Evolutionary conservation across 1,139 yeast species (phyloP).

Genomic region (Hanseniaspora sp.): DNA sequence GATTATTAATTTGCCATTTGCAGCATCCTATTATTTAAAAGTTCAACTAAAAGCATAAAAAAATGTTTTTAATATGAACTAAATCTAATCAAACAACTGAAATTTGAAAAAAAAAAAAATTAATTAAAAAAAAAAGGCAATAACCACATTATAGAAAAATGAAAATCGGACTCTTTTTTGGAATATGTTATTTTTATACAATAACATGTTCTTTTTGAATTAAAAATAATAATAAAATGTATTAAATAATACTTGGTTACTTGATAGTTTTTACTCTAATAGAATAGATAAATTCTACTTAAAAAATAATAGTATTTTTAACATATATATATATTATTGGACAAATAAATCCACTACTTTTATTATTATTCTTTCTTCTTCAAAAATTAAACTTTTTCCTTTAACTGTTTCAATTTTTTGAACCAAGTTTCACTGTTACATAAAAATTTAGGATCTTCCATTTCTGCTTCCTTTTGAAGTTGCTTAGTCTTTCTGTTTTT

Average conservation of each 20-base stretch:
- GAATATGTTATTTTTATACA: not conserved
- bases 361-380: not conserved
- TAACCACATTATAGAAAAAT: not conserved
- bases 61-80: not conserved
- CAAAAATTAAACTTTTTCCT: not conserved
- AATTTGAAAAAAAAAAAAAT: not conserved
- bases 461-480: conserved; percentile 52
- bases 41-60: conserved; percentile 29
- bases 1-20: conserved; percentile 51
- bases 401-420: not conserved
- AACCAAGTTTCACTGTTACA: not conserved
- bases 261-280: not conserved
- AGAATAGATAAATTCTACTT: not conserved
- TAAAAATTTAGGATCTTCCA: conserved; percentile 58
- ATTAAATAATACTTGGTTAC: not conserved
- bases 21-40: conserved; percentile 49
- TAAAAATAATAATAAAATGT: not conserved
- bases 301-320: not conserved
- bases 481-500: conserved; percentile 36
- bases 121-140: not conserved
- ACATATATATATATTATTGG: not conserved
- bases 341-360: not conserved
- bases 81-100: not conserved
- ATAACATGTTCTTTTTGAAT: not conserved
- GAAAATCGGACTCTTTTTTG: not conserved